A percentile compares a stretch with the other conserved stretches of the same genome.
phyloP scores from a whole-genome alignment of 1,284 basidiomycete genomes.

The Mycena citricolor region DNA sequence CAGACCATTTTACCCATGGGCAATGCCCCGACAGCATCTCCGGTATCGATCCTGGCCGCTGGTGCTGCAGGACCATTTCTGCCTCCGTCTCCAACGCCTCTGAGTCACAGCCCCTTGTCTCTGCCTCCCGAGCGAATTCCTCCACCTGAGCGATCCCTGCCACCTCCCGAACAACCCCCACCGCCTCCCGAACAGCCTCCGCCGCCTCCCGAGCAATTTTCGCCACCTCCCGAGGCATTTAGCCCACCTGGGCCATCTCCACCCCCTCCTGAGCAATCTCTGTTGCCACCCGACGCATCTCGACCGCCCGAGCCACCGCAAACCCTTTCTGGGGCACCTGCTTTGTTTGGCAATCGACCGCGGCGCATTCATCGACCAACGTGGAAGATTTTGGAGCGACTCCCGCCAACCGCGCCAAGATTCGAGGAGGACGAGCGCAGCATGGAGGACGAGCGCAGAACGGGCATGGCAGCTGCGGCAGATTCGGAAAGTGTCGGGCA shows the following conservation, averaged over 20 bases:
- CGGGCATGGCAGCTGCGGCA: neutral
- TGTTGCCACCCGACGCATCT: neutral
- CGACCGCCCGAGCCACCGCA: neutral
- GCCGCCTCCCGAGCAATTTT: neutral
- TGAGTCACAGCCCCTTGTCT: neutral
- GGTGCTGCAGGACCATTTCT: neutral
- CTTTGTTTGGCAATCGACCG: neutral
- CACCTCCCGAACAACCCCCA: neutral
- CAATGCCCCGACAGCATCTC: no score
- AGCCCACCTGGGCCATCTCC: no score
- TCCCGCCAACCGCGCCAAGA: neutral
- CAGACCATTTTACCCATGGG: no score
- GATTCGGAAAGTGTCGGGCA: neutral
- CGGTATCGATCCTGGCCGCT: no score
- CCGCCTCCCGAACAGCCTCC: neutral
- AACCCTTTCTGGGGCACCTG: neutral
- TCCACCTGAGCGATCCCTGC: slow-evolving; percentile 1
- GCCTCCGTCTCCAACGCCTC: neutral
- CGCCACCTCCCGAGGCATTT: no score
- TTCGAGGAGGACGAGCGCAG: neutral
- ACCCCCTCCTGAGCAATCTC: neutral
- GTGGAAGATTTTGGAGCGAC: slow-evolving; percentile 12
- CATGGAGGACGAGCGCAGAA: neutral
- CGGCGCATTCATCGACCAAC: slow-evolving; percentile 5
- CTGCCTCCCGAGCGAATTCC: neutral